phyloP scores from a whole-genome alignment of 106 monocot genomes.

The Dendrobium nobile region DNA sequence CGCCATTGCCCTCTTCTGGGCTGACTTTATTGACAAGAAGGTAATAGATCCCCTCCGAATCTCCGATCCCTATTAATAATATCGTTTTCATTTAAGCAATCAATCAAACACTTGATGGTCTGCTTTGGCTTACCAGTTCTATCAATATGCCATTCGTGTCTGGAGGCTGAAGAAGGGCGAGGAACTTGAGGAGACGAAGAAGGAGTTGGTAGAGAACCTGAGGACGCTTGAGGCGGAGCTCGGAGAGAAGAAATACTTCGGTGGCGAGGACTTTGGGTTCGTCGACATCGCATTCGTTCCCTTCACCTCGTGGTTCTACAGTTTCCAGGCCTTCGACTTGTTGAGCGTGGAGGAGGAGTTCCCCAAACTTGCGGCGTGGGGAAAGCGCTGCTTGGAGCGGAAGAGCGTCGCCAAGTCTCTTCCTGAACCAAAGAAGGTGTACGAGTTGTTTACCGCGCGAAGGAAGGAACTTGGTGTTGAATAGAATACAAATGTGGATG shows the following conservation, averaged over 20 bases:
- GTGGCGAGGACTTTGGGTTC: conserved; percentile 17
- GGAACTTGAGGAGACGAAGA: conserved; percentile 8
- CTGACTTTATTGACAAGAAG: conserved; percentile 28
- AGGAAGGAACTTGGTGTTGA: conserved; percentile 15
- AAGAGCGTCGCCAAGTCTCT: conserved; percentile 17
- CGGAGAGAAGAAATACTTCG: conserved; percentile 16
- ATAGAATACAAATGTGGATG: neutral
- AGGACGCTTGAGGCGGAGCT: conserved; percentile 18
- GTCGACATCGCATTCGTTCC: conserved; percentile 20
- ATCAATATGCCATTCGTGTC: neutral
- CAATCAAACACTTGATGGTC: neutral
- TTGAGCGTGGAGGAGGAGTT: conserved; percentile 19
- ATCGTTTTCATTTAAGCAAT: neutral
- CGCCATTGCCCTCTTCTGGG: conserved; percentile 25
- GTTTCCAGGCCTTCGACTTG: conserved; percentile 11
- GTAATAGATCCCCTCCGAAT: neutral
- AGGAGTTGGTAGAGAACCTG: conserved; percentile 12
- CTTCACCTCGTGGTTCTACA: conserved; percentile 13
- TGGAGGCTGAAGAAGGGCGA: neutral
- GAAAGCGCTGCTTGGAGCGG: conserved; percentile 12
- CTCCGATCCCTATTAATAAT: too few species aligned
- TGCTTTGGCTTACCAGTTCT: neutral
- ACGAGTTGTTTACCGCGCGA: conserved; percentile 6
- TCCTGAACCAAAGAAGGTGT: conserved; percentile 6
- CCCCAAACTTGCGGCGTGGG: conserved; percentile 22